Evolutionary conservation across 768 basidiomycete species (phyloP).

Genomic region (Lactarius deliciosus): DNA sequence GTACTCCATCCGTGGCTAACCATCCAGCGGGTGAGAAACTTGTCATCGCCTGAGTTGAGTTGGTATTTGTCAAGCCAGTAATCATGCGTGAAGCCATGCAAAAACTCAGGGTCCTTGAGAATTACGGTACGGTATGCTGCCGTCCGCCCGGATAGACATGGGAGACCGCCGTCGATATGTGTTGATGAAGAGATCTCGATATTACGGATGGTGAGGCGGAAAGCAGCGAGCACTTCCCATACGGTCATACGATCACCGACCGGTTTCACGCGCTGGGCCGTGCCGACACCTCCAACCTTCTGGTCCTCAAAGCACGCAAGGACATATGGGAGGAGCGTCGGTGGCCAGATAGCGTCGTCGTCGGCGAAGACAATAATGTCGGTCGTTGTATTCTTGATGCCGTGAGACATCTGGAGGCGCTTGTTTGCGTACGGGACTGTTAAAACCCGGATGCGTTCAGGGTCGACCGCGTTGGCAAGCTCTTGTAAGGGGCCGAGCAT

Average conservation of each 20-base stretch:
- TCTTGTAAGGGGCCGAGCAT: slow-evolving; percentile 89
- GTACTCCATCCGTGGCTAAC: slow-evolving; percentile 94
- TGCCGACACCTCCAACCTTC: slow-evolving; percentile 89
- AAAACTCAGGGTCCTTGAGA: slow-evolving; percentile 90
- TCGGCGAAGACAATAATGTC: slow-evolving; percentile 95
- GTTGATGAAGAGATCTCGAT: slow-evolving; percentile 89
- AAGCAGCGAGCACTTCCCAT: slow-evolving; percentile 94
- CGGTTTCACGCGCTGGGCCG: slow-evolving; percentile 84
- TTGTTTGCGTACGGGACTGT: slow-evolving; percentile 95
- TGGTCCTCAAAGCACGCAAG: slow-evolving; percentile 95
- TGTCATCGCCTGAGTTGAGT: slow-evolving; percentile 91
- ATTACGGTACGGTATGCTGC: slow-evolving; percentile 94
- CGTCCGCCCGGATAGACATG: slow-evolving; percentile 89
- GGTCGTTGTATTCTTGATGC: slow-evolving; percentile 85
- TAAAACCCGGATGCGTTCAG: slow-evolving; percentile 77
- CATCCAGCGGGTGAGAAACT: slow-evolving; percentile 96
- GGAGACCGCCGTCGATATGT: slow-evolving; percentile 90
- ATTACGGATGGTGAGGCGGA: slow-evolving; percentile 89
- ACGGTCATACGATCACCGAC: slow-evolving; percentile 80
- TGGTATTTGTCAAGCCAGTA: slow-evolving; percentile 94
- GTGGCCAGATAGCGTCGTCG: slow-evolving; percentile 95
- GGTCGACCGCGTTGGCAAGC: slow-evolving; percentile 85
- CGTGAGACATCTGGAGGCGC: slow-evolving; percentile 90
- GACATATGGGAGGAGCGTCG: slow-evolving; percentile 83
- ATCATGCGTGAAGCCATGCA: slow-evolving; percentile 92